These are phyloP conservation scores for Xylariaceae sp. DNA, from an alignment of 2,329 filamentous ascomycete genomes.

Conservation along the genomic window DNA sequence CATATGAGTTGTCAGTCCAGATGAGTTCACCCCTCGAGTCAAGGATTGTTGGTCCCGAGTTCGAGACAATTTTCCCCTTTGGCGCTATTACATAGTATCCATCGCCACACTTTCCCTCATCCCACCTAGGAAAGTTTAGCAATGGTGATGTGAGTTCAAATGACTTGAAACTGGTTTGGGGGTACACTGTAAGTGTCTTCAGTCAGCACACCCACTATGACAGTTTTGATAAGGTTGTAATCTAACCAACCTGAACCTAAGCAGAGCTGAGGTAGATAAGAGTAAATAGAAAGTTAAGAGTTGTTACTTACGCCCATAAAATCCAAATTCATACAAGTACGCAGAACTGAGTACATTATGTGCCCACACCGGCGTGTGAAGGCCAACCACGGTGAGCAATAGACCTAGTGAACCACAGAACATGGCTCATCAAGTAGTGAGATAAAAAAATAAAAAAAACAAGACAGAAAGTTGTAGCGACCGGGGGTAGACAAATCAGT, in stretches of 20 bases:
- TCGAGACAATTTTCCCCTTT: slow-evolving; percentile 29
- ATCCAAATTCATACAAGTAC: slow-evolving; percentile 22
- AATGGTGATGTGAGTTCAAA: slow-evolving; percentile 18
- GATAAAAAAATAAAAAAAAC: neutral
- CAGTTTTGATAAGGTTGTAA: too few relatives aligned
- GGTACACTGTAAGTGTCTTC: slow-evolving; percentile 20
- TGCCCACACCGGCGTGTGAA: slow-evolving; percentile 2
- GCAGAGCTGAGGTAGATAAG: neutral
- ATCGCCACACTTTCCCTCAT: slow-evolving; percentile 21
- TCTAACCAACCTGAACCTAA: too few relatives aligned
- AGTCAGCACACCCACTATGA: too few relatives aligned
- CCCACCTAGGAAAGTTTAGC: slow-evolving; percentile 25
- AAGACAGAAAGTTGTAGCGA: too few relatives aligned
- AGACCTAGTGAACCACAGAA: slow-evolving; percentile 13
- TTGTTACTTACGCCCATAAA: slow-evolving; percentile 27
- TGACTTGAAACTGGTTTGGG: slow-evolving; percentile 25
- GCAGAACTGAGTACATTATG: slow-evolving; percentile 19
- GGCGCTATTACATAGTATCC: slow-evolving; percentile 29
- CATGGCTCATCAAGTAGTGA: slow-evolving; percentile 18
- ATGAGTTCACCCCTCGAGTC: slow-evolving; percentile 29
- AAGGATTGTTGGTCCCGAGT: slow-evolving; percentile 26
- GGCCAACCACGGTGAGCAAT: slow-evolving; percentile 7
- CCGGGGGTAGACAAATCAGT: too few relatives aligned
- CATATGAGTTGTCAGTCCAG: slow-evolving; percentile 27
- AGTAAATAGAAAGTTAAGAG: neutral